phyloP scores from a whole-genome alignment of 768 basidiomycete genomes.

The Russula ochroleuca region DNA sequence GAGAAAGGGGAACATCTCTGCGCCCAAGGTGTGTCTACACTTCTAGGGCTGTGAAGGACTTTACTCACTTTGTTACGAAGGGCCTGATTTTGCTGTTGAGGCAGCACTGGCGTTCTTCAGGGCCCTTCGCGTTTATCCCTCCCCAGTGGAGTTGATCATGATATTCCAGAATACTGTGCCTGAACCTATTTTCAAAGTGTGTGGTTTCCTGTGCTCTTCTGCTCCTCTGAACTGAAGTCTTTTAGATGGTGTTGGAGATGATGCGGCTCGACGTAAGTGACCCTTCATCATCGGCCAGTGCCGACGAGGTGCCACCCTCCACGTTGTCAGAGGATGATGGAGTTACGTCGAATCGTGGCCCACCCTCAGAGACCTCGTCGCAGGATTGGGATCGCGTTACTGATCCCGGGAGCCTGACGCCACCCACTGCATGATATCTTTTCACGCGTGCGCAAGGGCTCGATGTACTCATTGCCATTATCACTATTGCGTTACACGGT shows the following conservation, averaged over 20 bases:
- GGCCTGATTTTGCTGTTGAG: constrained; percentile 68
- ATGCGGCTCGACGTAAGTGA: constrained; percentile 86
- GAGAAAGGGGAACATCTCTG: constrained; percentile 82
- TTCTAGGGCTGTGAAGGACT: neutral
- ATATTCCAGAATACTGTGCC: constrained; percentile 93
- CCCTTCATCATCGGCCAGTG: constrained; percentile 41
- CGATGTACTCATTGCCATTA: constrained; percentile 24
- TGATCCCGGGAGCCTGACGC: constrained; percentile 59
- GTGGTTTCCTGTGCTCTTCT: constrained; percentile 19
- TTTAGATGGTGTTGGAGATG: constrained; percentile 72
- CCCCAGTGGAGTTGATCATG: constrained; percentile 88
- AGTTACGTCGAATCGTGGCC: constrained; percentile 54
- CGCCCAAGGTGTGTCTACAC: constrained; percentile 54
- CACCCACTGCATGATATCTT: constrained; percentile 37
- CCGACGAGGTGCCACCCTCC: constrained; percentile 33
- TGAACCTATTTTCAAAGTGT: constrained; percentile 70
- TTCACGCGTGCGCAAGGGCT: constrained; percentile 19
- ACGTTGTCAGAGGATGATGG: constrained; percentile 49
- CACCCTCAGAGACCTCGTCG: constrained; percentile 82
- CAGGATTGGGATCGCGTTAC: constrained; percentile 90
- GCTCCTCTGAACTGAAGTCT: constrained; percentile 10
- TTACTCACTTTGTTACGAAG: constrained; percentile 39
- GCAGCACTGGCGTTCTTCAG: constrained; percentile 91
- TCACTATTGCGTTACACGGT: constrained; percentile 31
- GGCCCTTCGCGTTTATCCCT: constrained; percentile 90